These are phyloP conservation scores for Fusarium coicis DNA, from an alignment of 2,329 filamentous ascomycete genomes.

Conservation along the genomic window DNA sequence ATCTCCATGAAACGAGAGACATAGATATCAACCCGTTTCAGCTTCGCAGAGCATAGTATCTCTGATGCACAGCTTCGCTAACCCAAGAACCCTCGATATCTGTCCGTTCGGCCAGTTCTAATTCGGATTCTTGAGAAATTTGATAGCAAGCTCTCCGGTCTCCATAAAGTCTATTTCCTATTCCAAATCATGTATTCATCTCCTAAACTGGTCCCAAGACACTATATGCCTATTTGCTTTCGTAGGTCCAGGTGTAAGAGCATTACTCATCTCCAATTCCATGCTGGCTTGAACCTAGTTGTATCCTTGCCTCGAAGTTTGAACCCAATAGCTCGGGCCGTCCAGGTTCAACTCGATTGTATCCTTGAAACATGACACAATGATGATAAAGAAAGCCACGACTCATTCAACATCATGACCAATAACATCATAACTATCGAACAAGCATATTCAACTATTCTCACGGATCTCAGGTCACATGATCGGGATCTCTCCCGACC, in stretches of 20 bases:
- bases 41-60: rapidly evolving
- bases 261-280: neutral
- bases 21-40: neutral
- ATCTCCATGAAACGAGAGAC: neutral
- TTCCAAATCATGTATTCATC: neutral
- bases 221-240: neutral
- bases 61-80: neutral
- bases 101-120: neutral
- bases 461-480: neutral
- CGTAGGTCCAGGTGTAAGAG: neutral
- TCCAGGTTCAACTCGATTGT: neutral
- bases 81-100: neutral
- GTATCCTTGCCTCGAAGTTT: neutral
- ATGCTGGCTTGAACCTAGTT: neutral
- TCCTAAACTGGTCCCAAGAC: no score
- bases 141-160: no score
- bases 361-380: neutral
- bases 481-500: constrained; percentile 3
- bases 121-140: neutral
- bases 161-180: neutral
- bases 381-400: neutral
- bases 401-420: no score
- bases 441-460: neutral
- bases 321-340: no score
- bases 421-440: neutral